Evolutionary conservation across 116 monocot species (phyloP).

Genomic region (Papilionanthe hybrid): DNA sequence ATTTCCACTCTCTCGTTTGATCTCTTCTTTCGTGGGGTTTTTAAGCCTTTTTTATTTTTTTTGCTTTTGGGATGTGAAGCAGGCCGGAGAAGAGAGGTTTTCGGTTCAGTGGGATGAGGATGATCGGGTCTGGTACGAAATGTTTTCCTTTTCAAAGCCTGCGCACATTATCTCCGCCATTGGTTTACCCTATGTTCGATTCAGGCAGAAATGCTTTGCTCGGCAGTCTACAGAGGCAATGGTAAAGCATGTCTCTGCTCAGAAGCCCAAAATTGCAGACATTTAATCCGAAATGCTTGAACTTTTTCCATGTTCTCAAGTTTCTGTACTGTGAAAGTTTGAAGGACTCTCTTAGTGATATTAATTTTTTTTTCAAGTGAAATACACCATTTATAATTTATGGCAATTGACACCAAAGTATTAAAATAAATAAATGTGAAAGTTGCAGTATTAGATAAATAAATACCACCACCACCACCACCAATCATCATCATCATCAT

Average conservation of each 20-base stretch:
- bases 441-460: too few relatives aligned
- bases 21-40: background rate
- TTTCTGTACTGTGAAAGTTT: too few relatives aligned
- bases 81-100: conserved; percentile 95
- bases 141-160: conserved; percentile 92
- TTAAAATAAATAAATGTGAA: too few relatives aligned
- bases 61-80: background rate
- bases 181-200: conserved; percentile 59
- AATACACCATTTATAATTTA: too few relatives aligned
- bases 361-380: too few relatives aligned
- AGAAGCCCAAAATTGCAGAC: background rate
- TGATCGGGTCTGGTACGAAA: conserved; percentile 85
- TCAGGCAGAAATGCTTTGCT: conserved; percentile 68
- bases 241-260: conserved; percentile 33
- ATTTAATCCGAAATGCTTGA: too few relatives aligned
- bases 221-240: conserved; percentile 41
- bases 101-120: conserved; percentile 72
- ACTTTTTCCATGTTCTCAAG: too few relatives aligned
- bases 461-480: too few relatives aligned
- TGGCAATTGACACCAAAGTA: too few relatives aligned
- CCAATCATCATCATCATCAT: too few relatives aligned
- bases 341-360: too few relatives aligned
- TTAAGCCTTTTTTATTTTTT: background rate
- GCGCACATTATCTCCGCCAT: conserved; percentile 68
- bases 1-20: background rate